A percentile compares a stretch with the other conserved stretches of the same genome.
phyloP scores from a whole-genome alignment of 2,329 filamentous ascomycete species.

The Byssothecium circinans region DNA sequence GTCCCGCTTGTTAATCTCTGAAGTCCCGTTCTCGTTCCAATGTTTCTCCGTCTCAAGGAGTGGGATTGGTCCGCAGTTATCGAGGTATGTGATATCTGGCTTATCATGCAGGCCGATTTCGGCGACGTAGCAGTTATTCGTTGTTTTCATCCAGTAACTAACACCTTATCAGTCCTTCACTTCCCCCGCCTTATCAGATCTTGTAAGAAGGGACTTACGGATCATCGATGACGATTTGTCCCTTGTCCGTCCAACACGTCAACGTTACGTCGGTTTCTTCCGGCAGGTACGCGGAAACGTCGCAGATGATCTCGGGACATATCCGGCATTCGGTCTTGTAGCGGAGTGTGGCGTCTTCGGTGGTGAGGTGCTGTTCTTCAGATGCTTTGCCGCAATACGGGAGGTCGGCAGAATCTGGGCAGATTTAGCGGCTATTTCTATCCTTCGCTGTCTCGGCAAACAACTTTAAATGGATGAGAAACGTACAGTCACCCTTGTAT shows the following conservation, averaged over 20 bases:
- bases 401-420: constrained; percentile 27
- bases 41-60: constrained; percentile 24
- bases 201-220: constrained; percentile 19
- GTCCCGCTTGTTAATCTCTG: neutral
- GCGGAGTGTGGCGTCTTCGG: constrained; percentile 22
- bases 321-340: constrained; percentile 36
- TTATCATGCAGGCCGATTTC: constrained; percentile 26
- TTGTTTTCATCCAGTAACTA: constrained; percentile 35
- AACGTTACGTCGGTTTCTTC: constrained; percentile 32
- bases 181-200: neutral
- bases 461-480: neutral
- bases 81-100: constrained; percentile 27
- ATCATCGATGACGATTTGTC: constrained; percentile 30
- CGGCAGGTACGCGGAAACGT: constrained; percentile 22
- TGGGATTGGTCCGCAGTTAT: constrained; percentile 33
- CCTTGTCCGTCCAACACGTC: constrained; percentile 32
- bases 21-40: constrained; percentile 25
- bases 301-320: constrained; percentile 25
- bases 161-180: neutral
- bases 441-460: no score
- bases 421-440: no score
- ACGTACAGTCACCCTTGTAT: constrained; percentile 28
- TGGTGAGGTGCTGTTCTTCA: constrained; percentile 27
- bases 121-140: constrained; percentile 37
- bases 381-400: constrained; percentile 30